A percentile compares a stretch with the other conserved stretches of the same genome.
These are phyloP conservation scores for Actinidia polygama DNA, from an alignment of 179 eudicot genomes.

Conservation along the genomic window DNA sequence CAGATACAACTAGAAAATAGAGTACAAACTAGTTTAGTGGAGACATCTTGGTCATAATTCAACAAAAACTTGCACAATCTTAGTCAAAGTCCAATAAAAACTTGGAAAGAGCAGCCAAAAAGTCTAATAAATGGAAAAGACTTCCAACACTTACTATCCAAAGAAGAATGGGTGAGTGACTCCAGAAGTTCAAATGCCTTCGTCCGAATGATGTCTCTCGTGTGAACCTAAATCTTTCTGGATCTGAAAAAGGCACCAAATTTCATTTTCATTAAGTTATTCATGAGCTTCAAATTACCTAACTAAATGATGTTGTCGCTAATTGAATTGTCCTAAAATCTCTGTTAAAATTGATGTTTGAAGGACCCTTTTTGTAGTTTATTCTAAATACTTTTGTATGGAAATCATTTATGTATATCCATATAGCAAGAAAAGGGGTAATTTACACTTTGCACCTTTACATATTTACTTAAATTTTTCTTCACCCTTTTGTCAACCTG, in stretches of 20 bases:
- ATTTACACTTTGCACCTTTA: too few relatives aligned
- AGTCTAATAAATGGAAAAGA: neutral
- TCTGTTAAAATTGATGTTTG: too few relatives aligned
- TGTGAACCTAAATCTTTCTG: constrained; percentile 55
- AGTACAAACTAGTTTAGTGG: neutral
- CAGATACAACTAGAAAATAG: neutral
- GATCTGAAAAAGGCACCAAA: constrained; percentile 36
- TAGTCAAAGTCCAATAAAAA: neutral
- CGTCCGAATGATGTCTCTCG: constrained; percentile 66
- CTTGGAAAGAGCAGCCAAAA: neutral
- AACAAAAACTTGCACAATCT: neutral
- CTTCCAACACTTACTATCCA: constrained; percentile 47
- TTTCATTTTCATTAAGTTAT: too few relatives aligned
- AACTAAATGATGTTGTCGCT: too few relatives aligned
- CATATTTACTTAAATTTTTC: too few relatives aligned
- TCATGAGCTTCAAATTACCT: too few relatives aligned
- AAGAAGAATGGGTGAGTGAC: constrained; percentile 43
- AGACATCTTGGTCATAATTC: neutral
- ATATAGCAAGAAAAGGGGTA: too few relatives aligned
- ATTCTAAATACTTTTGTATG: too few relatives aligned
- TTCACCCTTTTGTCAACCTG: too few relatives aligned
- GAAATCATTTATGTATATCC: too few relatives aligned
- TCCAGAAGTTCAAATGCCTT: constrained; percentile 61
- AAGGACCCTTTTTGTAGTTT: too few relatives aligned
- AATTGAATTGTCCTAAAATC: too few relatives aligned